Evolutionary conservation across 164 flowering plant genomes (phyloP).

Genomic region (Chimonanthus praecox): DNA sequence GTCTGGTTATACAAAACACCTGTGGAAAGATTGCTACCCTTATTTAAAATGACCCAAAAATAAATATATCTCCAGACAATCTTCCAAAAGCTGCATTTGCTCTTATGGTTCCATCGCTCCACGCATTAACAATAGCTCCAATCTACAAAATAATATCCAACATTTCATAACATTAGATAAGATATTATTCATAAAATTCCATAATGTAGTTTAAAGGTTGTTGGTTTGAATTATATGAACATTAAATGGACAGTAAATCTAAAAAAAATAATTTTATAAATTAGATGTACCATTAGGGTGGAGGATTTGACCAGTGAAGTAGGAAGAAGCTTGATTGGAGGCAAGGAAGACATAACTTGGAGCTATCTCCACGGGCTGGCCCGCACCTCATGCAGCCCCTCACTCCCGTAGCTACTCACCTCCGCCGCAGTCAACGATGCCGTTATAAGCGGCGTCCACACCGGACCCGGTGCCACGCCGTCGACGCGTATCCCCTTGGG

Average conservation of each 20-base stretch:
- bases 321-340: slow-evolving; percentile 44
- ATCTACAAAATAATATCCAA: slow-evolving; percentile 5
- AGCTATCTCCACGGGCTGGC: slow-evolving; percentile 67
- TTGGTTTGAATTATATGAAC: no score
- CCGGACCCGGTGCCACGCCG: slow-evolving; percentile 75
- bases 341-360: slow-evolving; percentile 71
- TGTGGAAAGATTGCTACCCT: no score
- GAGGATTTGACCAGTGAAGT: slow-evolving; percentile 63
- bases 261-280: neutral
- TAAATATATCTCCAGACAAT: no score
- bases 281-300: slow-evolving; percentile 63
- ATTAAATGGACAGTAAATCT: no score
- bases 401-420: slow-evolving; percentile 34
- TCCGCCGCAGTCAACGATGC: slow-evolving; percentile 52
- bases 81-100: no score
- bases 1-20: no score
- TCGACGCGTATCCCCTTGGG: slow-evolving; percentile 65
- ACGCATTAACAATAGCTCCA: slow-evolving; percentile 6
- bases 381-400: slow-evolving; percentile 74
- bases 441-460: slow-evolving; percentile 74
- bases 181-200: no score
- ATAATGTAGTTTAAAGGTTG: no score
- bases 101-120: neutral
- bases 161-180: neutral
- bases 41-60: no score